Evolutionary conservation across 441 rosid genomes (phyloP), one percentile per base, ranked within the genome.

Genomic region (Theobroma grandiflorum): DNA sequence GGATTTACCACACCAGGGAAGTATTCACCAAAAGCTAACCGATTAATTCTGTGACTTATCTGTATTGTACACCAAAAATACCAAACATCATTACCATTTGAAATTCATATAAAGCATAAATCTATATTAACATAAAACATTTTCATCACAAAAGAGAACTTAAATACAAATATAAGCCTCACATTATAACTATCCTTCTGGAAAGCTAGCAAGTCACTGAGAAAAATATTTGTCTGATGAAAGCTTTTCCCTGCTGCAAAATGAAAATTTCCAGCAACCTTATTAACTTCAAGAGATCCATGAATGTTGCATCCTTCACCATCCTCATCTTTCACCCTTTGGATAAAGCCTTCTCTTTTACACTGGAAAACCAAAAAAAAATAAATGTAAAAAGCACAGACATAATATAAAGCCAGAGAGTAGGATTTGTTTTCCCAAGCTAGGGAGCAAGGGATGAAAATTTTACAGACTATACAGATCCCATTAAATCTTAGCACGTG

Each of bases 1-100:
- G 97, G 97, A 86, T 93, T 93, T 75, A 93, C 91, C 47, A 78
- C 91, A 72, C 97, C 97, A 15, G 97, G 97, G 72, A 90, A 91
- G 82, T 86, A 86, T 68, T 88, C 97, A 85, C 97, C 97, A 78
- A 93, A 93, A 35, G 94, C 72, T 68, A 93, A 86, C 77, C 85
- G 84, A 79, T 90, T 93, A 74, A 93, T 90, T 78, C 75, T 86
- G 90, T 93, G 95, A 87, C 90, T 93, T 81, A 91, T 83, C 97
- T 91, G 94, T 76, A 75, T 58, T 76, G 75, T 73, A 57, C 50
- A 57, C 77, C 65, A 38, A 12, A 40, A 74, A 57, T 18, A 14
- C 0, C 20, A 40, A 74, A 14, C 10, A 57, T 57, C 52, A 55
- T 58, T 57, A 58, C 38, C 38, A 57, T 42, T 71, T 8, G 37